phyloP scores from a whole-genome alignment of 1,284 basidiomycete genomes.

The Trichosporon faecale region DNA sequence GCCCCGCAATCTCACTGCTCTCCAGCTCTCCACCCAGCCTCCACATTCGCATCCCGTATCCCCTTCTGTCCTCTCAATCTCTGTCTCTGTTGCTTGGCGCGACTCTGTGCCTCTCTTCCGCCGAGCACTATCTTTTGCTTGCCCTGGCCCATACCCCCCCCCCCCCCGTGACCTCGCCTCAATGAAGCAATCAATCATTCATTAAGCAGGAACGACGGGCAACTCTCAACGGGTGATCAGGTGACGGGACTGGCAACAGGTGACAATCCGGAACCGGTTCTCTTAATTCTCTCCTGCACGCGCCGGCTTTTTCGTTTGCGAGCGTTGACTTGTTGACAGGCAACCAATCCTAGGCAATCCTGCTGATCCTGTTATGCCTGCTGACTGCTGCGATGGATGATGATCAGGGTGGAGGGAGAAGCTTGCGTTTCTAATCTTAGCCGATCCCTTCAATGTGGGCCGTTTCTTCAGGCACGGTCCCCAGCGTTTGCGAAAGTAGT shows the following conservation, averaged over 20 bases:
- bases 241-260: no score
- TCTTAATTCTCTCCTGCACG: no score
- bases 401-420: neutral
- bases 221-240: no score
- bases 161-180: neutral
- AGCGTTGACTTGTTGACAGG: no score
- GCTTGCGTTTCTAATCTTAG: neutral
- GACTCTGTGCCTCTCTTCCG: neutral
- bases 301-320: no score
- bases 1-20: neutral
- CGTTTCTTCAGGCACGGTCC: neutral
- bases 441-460: neutral
- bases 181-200: neutral
- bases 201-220: neutral
- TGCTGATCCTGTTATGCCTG: no score
- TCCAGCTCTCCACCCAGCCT: neutral
- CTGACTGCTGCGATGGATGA: neutral
- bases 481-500: neutral
- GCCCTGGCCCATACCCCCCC: neutral
- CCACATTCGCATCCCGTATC: no score
- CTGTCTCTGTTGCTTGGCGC: neutral
- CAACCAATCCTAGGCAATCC: no score
- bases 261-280: no score
- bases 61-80: neutral
- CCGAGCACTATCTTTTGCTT: neutral